These are phyloP conservation scores for Gamarada debralockiae DNA, from an alignment of 495 filamentous ascomycete genomes.

Conservation along the genomic window DNA sequence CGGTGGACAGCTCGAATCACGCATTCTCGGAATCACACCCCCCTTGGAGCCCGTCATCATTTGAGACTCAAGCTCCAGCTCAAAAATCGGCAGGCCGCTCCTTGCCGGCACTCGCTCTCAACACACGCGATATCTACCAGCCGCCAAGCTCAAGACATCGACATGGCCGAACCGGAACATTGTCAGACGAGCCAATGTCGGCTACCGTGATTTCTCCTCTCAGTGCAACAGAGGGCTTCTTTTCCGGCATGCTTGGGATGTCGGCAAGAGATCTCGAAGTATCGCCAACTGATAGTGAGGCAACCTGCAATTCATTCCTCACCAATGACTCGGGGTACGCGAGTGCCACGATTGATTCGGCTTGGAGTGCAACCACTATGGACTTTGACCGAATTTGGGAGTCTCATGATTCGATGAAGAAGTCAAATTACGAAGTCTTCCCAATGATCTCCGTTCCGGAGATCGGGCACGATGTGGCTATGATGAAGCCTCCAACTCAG, in stretches of 20 bases:
- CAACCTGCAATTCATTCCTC: conserved; percentile 18
- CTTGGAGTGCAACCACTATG: not conserved
- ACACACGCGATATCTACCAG: not conserved
- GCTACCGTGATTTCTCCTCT: conserved; percentile 19
- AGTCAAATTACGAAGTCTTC: not conserved
- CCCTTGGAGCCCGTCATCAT: not conserved
- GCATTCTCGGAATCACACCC: not conserved
- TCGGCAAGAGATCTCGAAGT: conserved; percentile 10
- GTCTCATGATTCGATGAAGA: not conserved
- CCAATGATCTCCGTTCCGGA: not conserved
- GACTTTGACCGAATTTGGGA: no score
- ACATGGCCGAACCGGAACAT: not conserved
- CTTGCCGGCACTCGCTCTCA: conserved; percentile 8
- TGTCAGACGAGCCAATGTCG: conserved; percentile 1
- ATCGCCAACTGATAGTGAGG: conserved; percentile 22
- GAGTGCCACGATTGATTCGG: conserved; percentile 16
- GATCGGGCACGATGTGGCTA: not conserved
- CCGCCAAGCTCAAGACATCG: not conserved
- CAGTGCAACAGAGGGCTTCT: conserved; percentile 7
- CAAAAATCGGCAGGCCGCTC: not conserved
- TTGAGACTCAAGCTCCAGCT: not conserved
- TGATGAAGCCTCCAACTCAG: not conserved
- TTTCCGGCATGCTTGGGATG: not conserved
- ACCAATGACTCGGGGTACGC: conserved; percentile 22
- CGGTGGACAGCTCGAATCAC: not conserved